Base-by-base conservation (phyloP, 345 rosid genomes). In the Arabidopsis suecica region DNA sequence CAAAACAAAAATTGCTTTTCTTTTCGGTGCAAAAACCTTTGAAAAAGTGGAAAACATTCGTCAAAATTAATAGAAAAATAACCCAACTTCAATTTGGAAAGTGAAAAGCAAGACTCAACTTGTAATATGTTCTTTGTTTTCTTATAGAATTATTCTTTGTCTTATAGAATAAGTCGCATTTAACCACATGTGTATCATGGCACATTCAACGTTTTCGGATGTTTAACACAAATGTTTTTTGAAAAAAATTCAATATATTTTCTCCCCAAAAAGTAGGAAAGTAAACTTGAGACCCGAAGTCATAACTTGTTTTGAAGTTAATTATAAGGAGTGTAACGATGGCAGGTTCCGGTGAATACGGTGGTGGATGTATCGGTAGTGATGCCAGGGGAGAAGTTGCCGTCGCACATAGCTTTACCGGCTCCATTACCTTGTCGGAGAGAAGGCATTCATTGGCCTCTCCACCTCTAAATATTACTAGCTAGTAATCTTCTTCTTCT, bases 351-450 rank as follows among this genome's bases (percentile, higher is more conserved):
- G 25, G 69, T 71, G 75, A 34, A 81, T 30, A 77, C 78, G 60
- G 84, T 85, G 8, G 48, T 77, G 38, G 97, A 91, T 81, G 86
- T 84, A 75, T 88, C 96, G 34, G 97, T 91, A 34, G 65, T 87
- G 83, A 93, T 93, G 97, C 98, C 98, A 1, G 98, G 97, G 56
- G 87, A 88, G 70, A 80, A 82, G 16, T 41, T 81, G 38, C 96
- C 98, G 11, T 89, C 95, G 61, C 86, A 73, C 80, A 87, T 93
- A 60, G 98, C 98, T 10, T 89, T 86, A 68, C 92, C 89, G n/a
- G 88, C 96, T 50, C 97, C 98, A n/a, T 82, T 91, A n/a, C 91
- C 97, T 53, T 89, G 97, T 73, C 73, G 74, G 11, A 87, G 97
- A 80, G 97, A 93, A 83, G 83, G 85, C 72, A 78, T 84, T 36